Conservation (phyloP, 768 basidiomycete genomes). For the Mycena sanguinolenta region DNA sequence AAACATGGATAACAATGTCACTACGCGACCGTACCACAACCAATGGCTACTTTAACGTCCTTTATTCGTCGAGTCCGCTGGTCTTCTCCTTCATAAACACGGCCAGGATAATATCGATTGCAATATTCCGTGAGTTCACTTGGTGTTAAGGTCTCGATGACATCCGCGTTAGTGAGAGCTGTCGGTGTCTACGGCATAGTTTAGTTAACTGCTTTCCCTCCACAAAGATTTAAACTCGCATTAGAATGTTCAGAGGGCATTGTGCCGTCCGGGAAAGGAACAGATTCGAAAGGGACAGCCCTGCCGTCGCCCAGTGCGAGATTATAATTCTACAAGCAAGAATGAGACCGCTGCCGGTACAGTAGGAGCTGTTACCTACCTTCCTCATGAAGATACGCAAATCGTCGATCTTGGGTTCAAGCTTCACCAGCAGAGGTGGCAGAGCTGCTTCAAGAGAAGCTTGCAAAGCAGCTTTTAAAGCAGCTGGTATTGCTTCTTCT, state of each 20-base stretch:
- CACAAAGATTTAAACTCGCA: background rate
- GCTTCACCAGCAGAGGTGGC: background rate
- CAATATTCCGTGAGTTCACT: too few species aligned
- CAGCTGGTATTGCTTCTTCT: background rate
- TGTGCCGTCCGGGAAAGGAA: background rate
- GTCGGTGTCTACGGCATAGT: too few species aligned
- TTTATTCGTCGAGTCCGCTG: too few species aligned
- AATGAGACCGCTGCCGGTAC: background rate
- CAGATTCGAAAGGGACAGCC: background rate
- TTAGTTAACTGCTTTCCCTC: too few species aligned
- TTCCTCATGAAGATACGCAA: background rate
- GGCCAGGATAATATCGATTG: too few species aligned
- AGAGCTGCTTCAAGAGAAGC: background rate
- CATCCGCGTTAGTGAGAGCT: too few species aligned
- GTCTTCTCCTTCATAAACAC: too few species aligned
- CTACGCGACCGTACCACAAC: too few species aligned
- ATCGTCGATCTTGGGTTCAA: background rate
- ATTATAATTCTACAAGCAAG: background rate
- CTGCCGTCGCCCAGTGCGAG: background rate
- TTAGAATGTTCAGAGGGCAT: background rate
- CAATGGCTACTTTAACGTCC: too few species aligned
- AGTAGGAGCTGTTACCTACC: background rate
- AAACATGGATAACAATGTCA: too few species aligned
- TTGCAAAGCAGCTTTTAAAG: background rate
- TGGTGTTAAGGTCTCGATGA: too few species aligned